A percentile compares a stretch with the other conserved stretches of the same genome.
Evolutionary conservation across 2,329 filamentous ascomycete genomes (phyloP).

Genomic region (Reticulascus tulasneorum): DNA sequence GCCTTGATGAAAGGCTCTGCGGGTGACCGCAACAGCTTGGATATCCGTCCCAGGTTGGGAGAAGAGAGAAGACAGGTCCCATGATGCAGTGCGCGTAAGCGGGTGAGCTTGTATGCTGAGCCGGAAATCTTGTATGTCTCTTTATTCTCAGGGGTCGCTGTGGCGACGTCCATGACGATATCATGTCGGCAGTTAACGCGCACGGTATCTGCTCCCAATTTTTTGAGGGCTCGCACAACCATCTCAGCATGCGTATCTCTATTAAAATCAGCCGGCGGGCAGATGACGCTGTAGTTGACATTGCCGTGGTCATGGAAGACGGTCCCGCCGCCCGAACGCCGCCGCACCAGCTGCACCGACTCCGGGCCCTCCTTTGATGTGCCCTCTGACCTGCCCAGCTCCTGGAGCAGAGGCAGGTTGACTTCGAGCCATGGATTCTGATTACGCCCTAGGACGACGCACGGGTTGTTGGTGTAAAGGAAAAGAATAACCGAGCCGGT

Average conservation of each 20-base stretch:
- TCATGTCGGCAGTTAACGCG: constrained; percentile 89
- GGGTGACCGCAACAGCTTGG: constrained; percentile 70
- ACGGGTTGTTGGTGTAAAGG: constrained; percentile 82
- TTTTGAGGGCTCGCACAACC: constrained; percentile 77
- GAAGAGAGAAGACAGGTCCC: constrained; percentile 83
- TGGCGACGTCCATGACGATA: constrained; percentile 67
- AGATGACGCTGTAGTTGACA: constrained; percentile 91
- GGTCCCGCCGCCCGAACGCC: constrained; percentile 83
- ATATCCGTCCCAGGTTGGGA: constrained; percentile 67
- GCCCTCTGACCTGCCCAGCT: constrained; percentile 4
- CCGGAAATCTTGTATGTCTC: constrained; percentile 77
- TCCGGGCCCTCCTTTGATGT: constrained; percentile 17
- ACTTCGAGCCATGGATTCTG: constrained; percentile 97
- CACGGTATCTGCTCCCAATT: constrained; percentile 53
- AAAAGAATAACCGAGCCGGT: constrained; percentile 74
- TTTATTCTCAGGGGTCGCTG: constrained; percentile 1
- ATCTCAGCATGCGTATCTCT: constrained; percentile 86
- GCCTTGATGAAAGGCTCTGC: constrained; percentile 72
- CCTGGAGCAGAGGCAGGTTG: constrained; percentile 60
- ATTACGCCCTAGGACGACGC: constrained; percentile 88
- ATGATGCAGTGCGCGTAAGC: constrained; percentile 79
- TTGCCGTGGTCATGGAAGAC: constrained; percentile 95
- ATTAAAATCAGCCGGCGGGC: constrained; percentile 71
- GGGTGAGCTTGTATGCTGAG: constrained; percentile 90
- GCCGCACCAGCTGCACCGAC: constrained; percentile 61